A percentile compares a stretch with the other conserved stretches of the same genome.
Evolutionary conservation across 192 early-diverging fungal genomes (phyloP).

Genomic region (Spizellomyces punctatus): DNA sequence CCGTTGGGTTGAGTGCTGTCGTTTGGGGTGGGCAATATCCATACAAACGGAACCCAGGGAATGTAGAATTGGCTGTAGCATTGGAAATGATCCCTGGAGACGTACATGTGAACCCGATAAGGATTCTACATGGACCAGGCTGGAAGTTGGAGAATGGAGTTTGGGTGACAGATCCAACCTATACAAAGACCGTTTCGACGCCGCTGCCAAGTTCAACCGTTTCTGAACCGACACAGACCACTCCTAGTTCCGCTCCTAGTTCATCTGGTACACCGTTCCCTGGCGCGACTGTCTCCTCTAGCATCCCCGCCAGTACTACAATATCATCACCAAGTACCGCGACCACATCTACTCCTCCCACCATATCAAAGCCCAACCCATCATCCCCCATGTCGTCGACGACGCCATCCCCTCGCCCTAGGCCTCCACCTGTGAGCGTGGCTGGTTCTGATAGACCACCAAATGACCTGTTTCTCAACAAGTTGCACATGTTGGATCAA

Average conservation of each 20-base stretch:
- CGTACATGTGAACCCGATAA: too few species aligned
- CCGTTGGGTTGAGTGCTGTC: background rate
- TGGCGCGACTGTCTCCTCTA: background rate
- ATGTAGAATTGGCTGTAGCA: too few species aligned
- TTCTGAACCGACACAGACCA: too few species aligned
- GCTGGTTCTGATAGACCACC: slow-evolving; percentile 11
- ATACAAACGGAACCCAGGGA: too few species aligned
- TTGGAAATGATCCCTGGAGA: too few species aligned
- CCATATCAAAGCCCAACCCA: background rate
- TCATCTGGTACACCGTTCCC: too few species aligned
- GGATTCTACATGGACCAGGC: too few species aligned
- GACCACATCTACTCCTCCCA: background rate
- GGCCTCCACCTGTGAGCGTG: background rate
- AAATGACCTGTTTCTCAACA: background rate
- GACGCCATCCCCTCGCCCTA: background rate
- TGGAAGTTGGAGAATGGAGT: too few species aligned
- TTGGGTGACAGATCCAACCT: too few species aligned
- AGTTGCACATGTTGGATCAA: background rate
- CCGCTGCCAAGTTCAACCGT: too few species aligned
- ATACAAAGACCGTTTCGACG: too few species aligned
- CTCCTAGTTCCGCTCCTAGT: too few species aligned
- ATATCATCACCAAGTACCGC: background rate
- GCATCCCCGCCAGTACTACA: background rate
- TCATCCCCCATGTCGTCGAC: background rate
- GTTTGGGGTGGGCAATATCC: slow-evolving; percentile 21